Conservation (phyloP, 306 rosid species). For the Lathyrus tuberosus region DNA sequence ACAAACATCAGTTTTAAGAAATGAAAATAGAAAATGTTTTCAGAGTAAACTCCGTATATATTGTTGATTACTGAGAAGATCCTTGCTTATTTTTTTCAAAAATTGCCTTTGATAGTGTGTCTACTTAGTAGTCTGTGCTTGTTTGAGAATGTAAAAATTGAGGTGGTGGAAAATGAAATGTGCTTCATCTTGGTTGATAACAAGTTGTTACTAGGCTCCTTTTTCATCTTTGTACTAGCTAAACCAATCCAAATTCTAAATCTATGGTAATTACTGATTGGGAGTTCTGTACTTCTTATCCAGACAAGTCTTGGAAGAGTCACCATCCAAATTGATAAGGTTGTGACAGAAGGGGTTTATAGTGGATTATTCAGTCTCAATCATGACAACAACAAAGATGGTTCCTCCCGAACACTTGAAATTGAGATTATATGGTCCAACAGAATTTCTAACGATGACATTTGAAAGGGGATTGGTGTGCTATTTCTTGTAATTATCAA, state of each 20-base stretch:
- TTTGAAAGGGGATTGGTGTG: slow-evolving; percentile 38
- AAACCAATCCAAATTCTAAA: slow-evolving; percentile 18
- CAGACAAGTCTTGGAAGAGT: slow-evolving; percentile 94
- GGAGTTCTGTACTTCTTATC: slow-evolving; percentile 39
- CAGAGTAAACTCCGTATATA: not conserved
- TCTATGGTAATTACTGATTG: slow-evolving; percentile 35
- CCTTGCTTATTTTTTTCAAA: slow-evolving; percentile 23
- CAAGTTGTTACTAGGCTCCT: not conserved
- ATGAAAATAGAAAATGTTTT: too few species aligned
- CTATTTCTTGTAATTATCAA: slow-evolving; percentile 54
- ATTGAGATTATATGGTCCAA: slow-evolving; percentile 96
- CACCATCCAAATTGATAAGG: slow-evolving; percentile 96
- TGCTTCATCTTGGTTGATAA: slow-evolving; percentile 7
- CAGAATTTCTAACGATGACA: slow-evolving; percentile 68
- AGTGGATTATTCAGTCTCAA: slow-evolving; percentile 95
- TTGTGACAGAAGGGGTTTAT: slow-evolving; percentile 89
- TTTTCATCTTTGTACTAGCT: slow-evolving; percentile 18
- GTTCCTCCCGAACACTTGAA: slow-evolving; percentile 85
- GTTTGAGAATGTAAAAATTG: slow-evolving; percentile 20
- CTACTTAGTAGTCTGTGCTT: not conserved
- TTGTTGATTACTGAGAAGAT: slow-evolving; percentile 9
- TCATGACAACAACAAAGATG: slow-evolving; percentile 90
- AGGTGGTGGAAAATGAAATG: slow-evolving; percentile 22
- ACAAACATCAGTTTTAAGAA: too few species aligned
- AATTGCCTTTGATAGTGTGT: slow-evolving; percentile 23